Evolutionary conservation across 1,284 basidiomycete genomes (phyloP).

Genomic region (Blastosporella zonata): DNA sequence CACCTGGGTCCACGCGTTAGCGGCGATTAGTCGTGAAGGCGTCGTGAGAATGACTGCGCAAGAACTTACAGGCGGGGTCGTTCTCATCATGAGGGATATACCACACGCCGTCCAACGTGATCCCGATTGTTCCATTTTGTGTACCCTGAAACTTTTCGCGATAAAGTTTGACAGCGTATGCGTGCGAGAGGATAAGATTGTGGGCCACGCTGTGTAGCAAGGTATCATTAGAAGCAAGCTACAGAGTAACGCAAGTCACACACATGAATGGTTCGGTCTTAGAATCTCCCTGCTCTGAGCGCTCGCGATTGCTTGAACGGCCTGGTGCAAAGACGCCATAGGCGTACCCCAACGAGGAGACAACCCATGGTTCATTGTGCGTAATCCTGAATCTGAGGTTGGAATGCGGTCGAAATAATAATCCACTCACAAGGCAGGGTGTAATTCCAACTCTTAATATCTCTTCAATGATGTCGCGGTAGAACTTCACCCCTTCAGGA

Average conservation of each 20-base stretch:
- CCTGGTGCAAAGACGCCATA: constrained; percentile 68
- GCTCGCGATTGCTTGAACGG: constrained; percentile 55
- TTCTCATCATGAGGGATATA: constrained; percentile 68
- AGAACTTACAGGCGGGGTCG: constrained; percentile 54
- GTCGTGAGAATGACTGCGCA: not conserved
- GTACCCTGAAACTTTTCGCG: constrained; percentile 53
- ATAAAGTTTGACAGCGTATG: constrained; percentile 62
- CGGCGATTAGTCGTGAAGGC: not conserved
- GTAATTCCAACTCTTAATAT: constrained; percentile 61
- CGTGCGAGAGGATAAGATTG: constrained; percentile 67
- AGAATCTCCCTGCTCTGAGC: constrained; percentile 56
- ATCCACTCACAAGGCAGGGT: constrained; percentile 60
- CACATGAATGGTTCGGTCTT: constrained; percentile 73
- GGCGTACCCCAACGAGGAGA: constrained; percentile 67
- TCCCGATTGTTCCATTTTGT: constrained; percentile 65
- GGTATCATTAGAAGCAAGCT: not conserved
- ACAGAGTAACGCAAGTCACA: constrained; percentile 23
- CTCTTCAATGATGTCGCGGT: constrained; percentile 66
- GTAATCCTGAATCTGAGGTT: constrained; percentile 45
- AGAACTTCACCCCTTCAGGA: constrained; percentile 63
- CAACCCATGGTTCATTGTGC: constrained; percentile 74
- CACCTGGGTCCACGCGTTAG: constrained; percentile 35
- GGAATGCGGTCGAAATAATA: not conserved
- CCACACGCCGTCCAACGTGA: constrained; percentile 75
- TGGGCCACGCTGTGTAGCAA: constrained; percentile 56